These are phyloP conservation scores for Neltuma alba DNA, from an alignment of 306 rosid species.

Conservation along the genomic window DNA sequence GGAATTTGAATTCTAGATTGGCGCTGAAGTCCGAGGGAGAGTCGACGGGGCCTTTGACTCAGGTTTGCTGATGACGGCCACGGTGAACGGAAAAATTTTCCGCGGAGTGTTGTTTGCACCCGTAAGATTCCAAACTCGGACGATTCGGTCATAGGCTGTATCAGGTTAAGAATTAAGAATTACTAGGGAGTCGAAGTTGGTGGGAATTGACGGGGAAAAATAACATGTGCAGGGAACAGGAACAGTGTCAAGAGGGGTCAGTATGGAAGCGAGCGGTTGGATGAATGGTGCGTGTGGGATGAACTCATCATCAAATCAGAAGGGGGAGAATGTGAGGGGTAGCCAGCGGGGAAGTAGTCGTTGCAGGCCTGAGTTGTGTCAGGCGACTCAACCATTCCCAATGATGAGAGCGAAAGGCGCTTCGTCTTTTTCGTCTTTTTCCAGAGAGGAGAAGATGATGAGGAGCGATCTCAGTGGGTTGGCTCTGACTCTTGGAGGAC, in stretches of 20 bases:
- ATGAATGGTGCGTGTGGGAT: constrained; percentile 19
- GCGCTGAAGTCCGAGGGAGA: constrained; percentile 73
- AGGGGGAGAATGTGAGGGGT: constrained; percentile 25
- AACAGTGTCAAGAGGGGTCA: constrained; percentile 44
- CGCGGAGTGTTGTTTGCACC: constrained; percentile 83
- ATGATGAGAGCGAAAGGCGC: constrained; percentile 50
- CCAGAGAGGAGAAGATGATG: constrained; percentile 44
- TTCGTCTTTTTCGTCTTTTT: too few species aligned
- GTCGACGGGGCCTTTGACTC: constrained; percentile 78
- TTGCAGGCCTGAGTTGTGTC: constrained; percentile 33
- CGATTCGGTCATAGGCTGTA: not conserved
- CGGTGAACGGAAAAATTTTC: constrained; percentile 63
- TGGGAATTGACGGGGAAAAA: not conserved
- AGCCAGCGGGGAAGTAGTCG: constrained; percentile 39
- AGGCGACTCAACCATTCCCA: constrained; percentile 43
- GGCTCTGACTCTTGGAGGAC: constrained; percentile 85
- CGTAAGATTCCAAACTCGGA: constrained; percentile 44
- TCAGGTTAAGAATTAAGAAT: not conserved
- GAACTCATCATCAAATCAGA: constrained; percentile 31
- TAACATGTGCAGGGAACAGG: constrained; percentile 54
- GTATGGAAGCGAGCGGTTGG: constrained; percentile 35
- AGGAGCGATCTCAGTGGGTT: constrained; percentile 82
- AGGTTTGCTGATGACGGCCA: constrained; percentile 67
- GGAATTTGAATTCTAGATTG: constrained; percentile 51
- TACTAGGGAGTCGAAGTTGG: not conserved